Evolutionary conservation across 164 flowering plant genomes (phyloP).

Genomic region (Nymphaea thermarum): DNA sequence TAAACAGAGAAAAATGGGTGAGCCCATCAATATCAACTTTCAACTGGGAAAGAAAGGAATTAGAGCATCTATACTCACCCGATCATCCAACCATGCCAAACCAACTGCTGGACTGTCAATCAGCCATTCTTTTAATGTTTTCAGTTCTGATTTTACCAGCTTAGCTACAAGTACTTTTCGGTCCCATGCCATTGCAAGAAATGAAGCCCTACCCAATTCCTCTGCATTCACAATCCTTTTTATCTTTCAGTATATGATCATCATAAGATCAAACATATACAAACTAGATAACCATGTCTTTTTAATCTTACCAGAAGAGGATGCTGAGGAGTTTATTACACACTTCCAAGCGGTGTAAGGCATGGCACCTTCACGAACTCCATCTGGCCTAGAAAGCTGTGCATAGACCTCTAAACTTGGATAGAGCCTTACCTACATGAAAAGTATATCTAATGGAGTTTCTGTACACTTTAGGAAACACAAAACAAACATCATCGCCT

Average conservation of each 20-base stretch:
- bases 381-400: slow-evolving; percentile 78
- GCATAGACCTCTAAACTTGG: slow-evolving; percentile 70
- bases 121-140: slow-evolving; percentile 64
- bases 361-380: slow-evolving; percentile 84
- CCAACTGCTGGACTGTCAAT: slow-evolving; percentile 81
- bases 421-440: slow-evolving; percentile 56
- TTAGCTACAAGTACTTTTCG: slow-evolving; percentile 82
- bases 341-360: slow-evolving; percentile 96
- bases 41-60: not conserved
- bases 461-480: not conserved
- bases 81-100: slow-evolving; percentile 88
- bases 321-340: slow-evolving; percentile 21
- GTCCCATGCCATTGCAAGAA: slow-evolving; percentile 97
- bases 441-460: not conserved
- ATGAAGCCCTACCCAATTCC: slow-evolving; percentile 43
- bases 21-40: not conserved
- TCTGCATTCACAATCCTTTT: slow-evolving; percentile 17
- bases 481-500: not conserved
- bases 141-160: slow-evolving; percentile 73
- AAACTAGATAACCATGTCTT: not conserved
- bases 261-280: slow-evolving; percentile 5
- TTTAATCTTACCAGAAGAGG: slow-evolving; percentile 43
- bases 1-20: not conserved
- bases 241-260: slow-evolving; percentile 26
- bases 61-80: slow-evolving; percentile 28